phyloP scores from a whole-genome alignment of 257 asterid genomes.

The Rubia yunnanensis region DNA sequence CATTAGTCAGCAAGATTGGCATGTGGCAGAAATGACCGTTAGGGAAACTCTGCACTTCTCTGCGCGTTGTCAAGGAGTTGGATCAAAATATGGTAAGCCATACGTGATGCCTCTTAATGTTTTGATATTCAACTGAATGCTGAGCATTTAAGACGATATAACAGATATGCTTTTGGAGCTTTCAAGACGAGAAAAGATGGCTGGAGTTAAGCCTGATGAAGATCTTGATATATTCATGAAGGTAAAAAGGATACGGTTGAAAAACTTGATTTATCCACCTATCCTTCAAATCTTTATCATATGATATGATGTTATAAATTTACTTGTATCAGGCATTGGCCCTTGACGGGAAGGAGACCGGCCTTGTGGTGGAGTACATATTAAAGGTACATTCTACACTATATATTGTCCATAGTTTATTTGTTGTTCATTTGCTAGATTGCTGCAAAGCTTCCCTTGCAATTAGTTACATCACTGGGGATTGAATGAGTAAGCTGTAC shows the following conservation, averaged over 20 bases:
- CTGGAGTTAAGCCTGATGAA: constrained; percentile 86
- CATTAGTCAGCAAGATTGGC: constrained; percentile 87
- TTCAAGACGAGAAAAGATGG: constrained; percentile 74
- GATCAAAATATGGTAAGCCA: constrained; percentile 73
- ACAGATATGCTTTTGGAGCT: constrained; percentile 96
- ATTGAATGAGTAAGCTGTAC: neutral
- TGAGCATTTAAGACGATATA: constrained; percentile 24
- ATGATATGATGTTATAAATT: neutral
- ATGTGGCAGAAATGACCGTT: constrained; percentile 88
- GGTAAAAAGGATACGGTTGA: constrained; percentile 30
- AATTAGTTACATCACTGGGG: neutral
- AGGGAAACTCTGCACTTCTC: constrained; percentile 86
- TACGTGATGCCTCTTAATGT: neutral
- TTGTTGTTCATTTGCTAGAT: neutral
- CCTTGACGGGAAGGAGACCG: constrained; percentile 74
- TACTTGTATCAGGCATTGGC: constrained; percentile 56
- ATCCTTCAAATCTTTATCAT: neutral
- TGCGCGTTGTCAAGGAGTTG: constrained; percentile 89
- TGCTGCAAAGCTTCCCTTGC: neutral
- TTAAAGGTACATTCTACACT: constrained; percentile 60
- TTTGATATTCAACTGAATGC: constrained; percentile 19
- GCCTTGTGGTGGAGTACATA: constrained; percentile 76
- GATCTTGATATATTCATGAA: constrained; percentile 93
- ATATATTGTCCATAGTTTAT: constrained; percentile 13
- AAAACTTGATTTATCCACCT: neutral